Base-by-base conservation (phyloP, 1,284 basidiomycete species). In the Boletus albobrunnescens region DNA sequence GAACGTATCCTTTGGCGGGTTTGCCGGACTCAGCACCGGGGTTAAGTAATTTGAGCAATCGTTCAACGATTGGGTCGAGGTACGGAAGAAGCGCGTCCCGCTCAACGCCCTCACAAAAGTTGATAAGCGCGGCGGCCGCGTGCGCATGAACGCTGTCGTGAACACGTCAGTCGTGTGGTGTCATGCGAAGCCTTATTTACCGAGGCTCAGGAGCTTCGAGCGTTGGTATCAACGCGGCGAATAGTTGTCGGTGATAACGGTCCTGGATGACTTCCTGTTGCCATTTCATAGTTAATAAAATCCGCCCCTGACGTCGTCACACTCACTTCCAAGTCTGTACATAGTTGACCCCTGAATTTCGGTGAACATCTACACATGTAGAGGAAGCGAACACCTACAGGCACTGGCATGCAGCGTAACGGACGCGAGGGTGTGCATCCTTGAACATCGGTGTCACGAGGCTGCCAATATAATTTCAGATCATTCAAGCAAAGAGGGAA, bases 371-470 rank as follows among this genome's bases (percentile, higher is more conserved):
- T 13, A 24, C 9, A 27, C 11, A 22, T 19, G 14, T 20, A 49
- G 24, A 48, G 48, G 36, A 44, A 36, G 30, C 42, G 17, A 37
- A 45, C 13, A 16, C 47, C 41, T 71, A 89, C 87, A 93, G 74
- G 74, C 89, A 91, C 68, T 92, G 90, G 65, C 89, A 88, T 33
- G 91, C 88, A 2, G 87, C 89, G 61, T 84, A 87, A 23, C 89
- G 76, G 2, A 93, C 90, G 3, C 91, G 75, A 1, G 90, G 88
- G 69, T 93, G 84, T 0, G 80, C 63, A 62, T 93, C 91, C 37
- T 70, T 70, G 58, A 91, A 90, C 71, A 84, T 79, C 0, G 87
- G 86, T 0, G 77, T 77, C 19, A 93, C 83, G 12, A 92, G 73
- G 20, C 84, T 88, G 36, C 36, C 22, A 10, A 37, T 1, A n/a